phyloP scores from a whole-genome alignment of 495 filamentous ascomycete species.

The Cairneyella variabilis region DNA sequence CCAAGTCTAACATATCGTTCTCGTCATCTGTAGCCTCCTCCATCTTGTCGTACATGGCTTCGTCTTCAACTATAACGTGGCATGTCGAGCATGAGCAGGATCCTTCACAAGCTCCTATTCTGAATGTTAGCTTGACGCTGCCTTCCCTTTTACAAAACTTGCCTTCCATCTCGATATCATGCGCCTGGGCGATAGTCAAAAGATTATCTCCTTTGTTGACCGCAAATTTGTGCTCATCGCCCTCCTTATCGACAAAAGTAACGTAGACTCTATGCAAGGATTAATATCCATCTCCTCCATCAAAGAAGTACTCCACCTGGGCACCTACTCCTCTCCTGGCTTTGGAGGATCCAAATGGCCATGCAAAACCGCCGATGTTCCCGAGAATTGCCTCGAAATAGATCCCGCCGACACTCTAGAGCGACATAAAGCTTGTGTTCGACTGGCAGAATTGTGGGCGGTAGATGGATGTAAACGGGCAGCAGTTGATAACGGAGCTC shows the following conservation, averaged over 20 bases:
- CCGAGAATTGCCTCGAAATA: constrained; percentile 50
- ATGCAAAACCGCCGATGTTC: constrained; percentile 56
- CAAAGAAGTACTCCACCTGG: constrained; percentile 26
- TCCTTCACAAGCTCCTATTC: constrained; percentile 80
- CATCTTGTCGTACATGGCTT: constrained; percentile 85
- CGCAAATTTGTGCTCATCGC: constrained; percentile 65
- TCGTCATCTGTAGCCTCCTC: constrained; percentile 93
- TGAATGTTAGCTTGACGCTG: background rate
- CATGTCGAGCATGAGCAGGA: constrained; percentile 97
- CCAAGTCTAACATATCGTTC: constrained; percentile 98
- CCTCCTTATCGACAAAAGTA: constrained; percentile 95
- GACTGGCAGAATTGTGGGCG: background rate
- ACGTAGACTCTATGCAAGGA: constrained; percentile 66
- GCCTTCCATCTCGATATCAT: constrained; percentile 98
- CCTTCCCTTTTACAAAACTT: too few relatives aligned
- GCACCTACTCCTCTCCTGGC: constrained; percentile 94
- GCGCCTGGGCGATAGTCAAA: constrained; percentile 87
- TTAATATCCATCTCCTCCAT: constrained; percentile 6
- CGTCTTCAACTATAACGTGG: constrained; percentile 86
- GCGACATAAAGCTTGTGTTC: background rate
- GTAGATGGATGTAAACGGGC: background rate
- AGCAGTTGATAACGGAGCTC: background rate
- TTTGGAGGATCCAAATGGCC: constrained; percentile 81
- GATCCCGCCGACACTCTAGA: background rate
- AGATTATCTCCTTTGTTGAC: constrained; percentile 86